Base-by-base conservation (phyloP, 2,329 filamentous ascomycete species). In the Colletotrichum cuscutae region DNA sequence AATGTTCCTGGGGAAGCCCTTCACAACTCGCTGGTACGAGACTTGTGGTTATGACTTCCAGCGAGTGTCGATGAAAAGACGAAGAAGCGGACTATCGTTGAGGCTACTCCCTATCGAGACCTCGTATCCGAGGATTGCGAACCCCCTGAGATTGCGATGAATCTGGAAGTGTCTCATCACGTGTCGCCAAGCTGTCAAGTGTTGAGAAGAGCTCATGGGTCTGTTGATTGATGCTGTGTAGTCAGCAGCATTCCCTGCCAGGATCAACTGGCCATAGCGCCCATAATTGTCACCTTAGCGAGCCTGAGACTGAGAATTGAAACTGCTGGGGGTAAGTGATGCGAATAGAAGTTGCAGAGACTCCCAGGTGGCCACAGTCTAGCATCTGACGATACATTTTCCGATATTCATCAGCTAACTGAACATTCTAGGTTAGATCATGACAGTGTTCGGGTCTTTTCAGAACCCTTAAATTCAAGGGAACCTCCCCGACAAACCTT, bases 91-190 rank as follows among this genome's bases (percentile, higher is more conserved):
- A 59, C 2, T 35, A 67, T 52, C 49, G 15, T 35, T 58, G 49
- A 30, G 28, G 19, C 9, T 11, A 13, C 32, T 49, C 42, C 42
- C 19, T 49, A n/a, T 49, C 28, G 19, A 64, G 28, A n/a, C 3
- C 37, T 71, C 64, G 64, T 62, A 71, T 58, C 35, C 64, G 12
- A 12, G 53, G n/a, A 69, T 35, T 60, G 65, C 53, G 22, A 60
- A 26, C 32, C 15, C 37, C 46, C 59, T 57, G 28, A 58, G 26
- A 58, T 58, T 49, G 42, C 19, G 52, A 60, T 65, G 71, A 71
- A 70, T 72, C 66, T 72, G 71, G 71, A 72, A 72, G 46, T 65
- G 71, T 73, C 71, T 73, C 71, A 70, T 73, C 71, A 73, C 71
- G 71, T 73, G 71, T 71, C 66, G 71, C 71, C 71, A 73, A 73